Evolutionary conservation across 73 alveolate genomes (phyloP), one percentile per base, ranked within the genome.

Genomic region (Blepharisma japonicum): DNA sequence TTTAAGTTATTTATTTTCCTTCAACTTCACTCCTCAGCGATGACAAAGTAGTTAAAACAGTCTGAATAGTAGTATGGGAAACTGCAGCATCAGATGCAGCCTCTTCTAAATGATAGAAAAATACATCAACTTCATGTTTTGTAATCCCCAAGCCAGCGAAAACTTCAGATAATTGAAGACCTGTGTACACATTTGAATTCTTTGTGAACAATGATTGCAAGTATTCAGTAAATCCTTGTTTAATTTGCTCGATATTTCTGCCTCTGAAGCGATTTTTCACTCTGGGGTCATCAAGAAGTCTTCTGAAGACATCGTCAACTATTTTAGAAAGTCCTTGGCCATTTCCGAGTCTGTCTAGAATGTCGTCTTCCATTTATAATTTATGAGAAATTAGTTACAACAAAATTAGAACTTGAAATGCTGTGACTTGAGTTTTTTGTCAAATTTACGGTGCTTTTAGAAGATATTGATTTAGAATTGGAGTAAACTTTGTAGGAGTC

Each of bases 231-330:
- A 8, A 8, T 14, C 46, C 23, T 20, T 25, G 38, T 5, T 61
- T 61, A 14, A 61, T 8, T 25, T 61, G 47, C 18, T 61, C 74
- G 2, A 61, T 8, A 61, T 61, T 5, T 11, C 14, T 14, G 47
- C 74, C 74, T 14, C 23, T 61, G 74, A 20, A 61, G 47, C 74
- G 39, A 48, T 61, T 61, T 25, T 25, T 61, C 18, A 61, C 23
- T 61, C 74, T 61, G 4, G 74, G 74, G 74, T 61, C 74, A 9
- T 61, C 74, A 1, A 25, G 38, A 2, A 39, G 47, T 61, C 74
- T n/a, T 61, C 5, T 61, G 38, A 20, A 61, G 46, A 20, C 14
- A n/a, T 61, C 74, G 0, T 61, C 74, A 61, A 25, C 48, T 61
- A 61, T 25, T 61, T 61, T 61, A 14, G 50, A n/a, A 39, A 61